Base-by-base conservation (phyloP, 176 grass and related monocot species). In the Lolium perenne region DNA sequence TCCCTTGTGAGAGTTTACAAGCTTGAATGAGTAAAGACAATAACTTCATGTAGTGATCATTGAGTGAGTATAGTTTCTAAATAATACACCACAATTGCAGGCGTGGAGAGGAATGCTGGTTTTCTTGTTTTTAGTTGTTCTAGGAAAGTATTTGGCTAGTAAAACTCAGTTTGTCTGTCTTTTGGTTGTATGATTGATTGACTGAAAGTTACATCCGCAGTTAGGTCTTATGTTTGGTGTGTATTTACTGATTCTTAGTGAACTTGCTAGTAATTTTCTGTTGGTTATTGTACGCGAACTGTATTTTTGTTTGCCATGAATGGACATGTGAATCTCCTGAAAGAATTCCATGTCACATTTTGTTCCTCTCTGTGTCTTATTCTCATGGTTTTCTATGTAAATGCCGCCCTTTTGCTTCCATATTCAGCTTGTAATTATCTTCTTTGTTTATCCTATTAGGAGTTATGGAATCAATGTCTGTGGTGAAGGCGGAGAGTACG, bases 401-500 rank as follows among this genome's bases (percentile, higher is more conserved):
- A 65, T 88, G 38, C 17, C 56, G 35, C 83, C 78, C 5, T 72
- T 26, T n/a, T 29, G 1, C 54, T 73, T 1, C 0, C 38, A 80
- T 65, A 2, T 62, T 81, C 63, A 64, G 3, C 25, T 81, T 90
- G 71, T 91, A 73, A 68, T 83, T 81, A 55, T 83, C 53, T 71
- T 80, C 82, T 82, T 82, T 73, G 48, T 86, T 88, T 78, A 53
- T 45, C 74, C 73, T 50, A 49, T 63, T 93, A 98, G 93, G 90
- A 88, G 81, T 92, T 98, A 86, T 94, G 96, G 93, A 84, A 98
- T 98, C 92, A 95, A 98, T 89, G 93, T 98, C 53, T 95, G 93
- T 72, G 92, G 96, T 68, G 93, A 98, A 95, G 96, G 93, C 86
- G 93, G 96, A 91, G 96, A 98, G 89, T 98, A 98, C 70, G 96